Evolutionary conservation across 2,329 filamentous ascomycete genomes (phyloP).

Genomic region (Scytalidium lignicola): DNA sequence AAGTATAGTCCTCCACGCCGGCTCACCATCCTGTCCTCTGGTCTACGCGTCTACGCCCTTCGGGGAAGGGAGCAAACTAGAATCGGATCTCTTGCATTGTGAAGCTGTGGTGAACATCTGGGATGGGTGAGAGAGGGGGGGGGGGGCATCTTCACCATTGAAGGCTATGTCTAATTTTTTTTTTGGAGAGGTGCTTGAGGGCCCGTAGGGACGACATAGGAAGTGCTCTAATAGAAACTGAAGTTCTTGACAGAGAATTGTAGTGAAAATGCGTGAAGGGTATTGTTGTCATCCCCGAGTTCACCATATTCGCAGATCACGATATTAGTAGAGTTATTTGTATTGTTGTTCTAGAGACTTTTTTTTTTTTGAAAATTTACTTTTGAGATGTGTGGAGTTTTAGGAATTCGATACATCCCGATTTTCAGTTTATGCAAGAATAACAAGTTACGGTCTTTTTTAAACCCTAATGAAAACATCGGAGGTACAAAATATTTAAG

Average conservation of each 20-base stretch:
- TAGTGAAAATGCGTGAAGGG: no score
- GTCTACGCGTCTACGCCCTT: conserved; percentile 34
- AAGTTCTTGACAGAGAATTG: conserved; percentile 24
- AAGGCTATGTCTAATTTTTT: conserved; percentile 53
- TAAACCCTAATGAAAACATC: no score
- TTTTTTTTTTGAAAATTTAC: no score
- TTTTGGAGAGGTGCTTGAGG: conserved; percentile 20
- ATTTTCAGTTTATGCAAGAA: no score
- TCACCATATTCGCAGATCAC: no score
- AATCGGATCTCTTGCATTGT: conserved; percentile 53
- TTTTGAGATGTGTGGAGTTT: no score
- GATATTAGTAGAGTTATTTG: no score
- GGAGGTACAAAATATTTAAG: no score
- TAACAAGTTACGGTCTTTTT: no score
- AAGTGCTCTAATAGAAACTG: conserved; percentile 19
- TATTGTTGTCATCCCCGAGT: no score
- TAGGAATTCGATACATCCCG: no score
- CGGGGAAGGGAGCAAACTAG: conserved; percentile 42
- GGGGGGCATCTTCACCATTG: conserved; percentile 57
- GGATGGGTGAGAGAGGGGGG: conserved; percentile 47
- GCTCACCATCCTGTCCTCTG: conserved; percentile 27
- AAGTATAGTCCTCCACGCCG: conserved; percentile 50
- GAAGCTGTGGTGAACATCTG: conserved; percentile 34
- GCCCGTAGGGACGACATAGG: conserved; percentile 14
- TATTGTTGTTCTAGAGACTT: no score